Evolutionary conservation across 2,329 filamentous ascomycete genomes (phyloP).

Genomic region (Botrytis hyacinthi): DNA sequence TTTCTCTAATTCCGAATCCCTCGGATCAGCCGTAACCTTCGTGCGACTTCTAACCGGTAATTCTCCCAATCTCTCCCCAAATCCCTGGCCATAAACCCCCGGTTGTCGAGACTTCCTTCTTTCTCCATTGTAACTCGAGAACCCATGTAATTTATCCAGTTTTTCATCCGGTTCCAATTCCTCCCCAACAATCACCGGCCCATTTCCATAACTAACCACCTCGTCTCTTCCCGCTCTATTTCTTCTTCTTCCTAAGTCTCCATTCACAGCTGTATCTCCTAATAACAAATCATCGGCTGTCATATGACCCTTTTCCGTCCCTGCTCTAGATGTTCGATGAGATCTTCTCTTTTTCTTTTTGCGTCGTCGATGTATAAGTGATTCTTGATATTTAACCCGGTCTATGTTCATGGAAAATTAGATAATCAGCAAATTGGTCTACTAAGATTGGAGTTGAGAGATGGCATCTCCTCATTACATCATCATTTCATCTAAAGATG

Average conservation of each 20-base stretch:
- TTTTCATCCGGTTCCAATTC: conserved; percentile 15
- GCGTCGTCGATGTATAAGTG: conserved; percentile 9
- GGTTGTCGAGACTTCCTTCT: conserved; percentile 5
- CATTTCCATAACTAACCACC: conserved; percentile 19
- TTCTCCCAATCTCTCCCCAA: background rate
- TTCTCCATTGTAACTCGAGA: conserved; percentile 3
- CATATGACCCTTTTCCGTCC: conserved; percentile 12
- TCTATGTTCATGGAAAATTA: background rate
- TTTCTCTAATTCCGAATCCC: background rate
- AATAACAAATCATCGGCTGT: conserved; percentile 18
- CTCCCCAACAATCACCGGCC: conserved; percentile 4
- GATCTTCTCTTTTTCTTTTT: conserved; percentile 21
- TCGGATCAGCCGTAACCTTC: conserved; percentile 1
- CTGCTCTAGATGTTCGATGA: conserved; percentile 11
- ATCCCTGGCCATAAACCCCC: background rate
- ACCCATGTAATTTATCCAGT: conserved; percentile 3
- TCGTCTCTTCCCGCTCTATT: conserved; percentile 8
- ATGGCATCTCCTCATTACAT: background rate
- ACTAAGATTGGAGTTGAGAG: background rate
- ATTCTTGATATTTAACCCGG: conserved; percentile 14
- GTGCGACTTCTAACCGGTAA: background rate
- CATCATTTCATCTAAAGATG: conserved; percentile 18
- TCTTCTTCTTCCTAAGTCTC: conserved; percentile 5
- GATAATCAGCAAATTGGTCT: conserved; percentile 3
- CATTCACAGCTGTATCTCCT: conserved; percentile 9